Evolutionary conservation across 495 filamentous ascomycete species (phyloP), one percentile per base, ranked within the genome.

Genomic region (Alectoria sarmentosa): DNA sequence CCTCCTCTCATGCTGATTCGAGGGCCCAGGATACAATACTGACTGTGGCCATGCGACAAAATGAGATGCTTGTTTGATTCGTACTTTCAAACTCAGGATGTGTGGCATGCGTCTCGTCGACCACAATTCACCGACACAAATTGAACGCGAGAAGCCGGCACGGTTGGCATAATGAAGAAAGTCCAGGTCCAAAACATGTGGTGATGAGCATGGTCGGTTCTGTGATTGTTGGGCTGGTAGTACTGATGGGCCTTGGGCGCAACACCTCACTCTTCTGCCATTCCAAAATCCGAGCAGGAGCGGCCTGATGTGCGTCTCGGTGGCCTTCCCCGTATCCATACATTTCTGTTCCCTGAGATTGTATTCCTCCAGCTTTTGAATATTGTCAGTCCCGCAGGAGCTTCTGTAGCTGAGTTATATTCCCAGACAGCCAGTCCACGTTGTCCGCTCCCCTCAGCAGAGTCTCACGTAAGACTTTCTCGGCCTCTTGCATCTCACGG

Each of bases 381-480:
- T 7, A 10, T 0, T 15, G 2, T 55, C 52, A 55, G 8, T 55
- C 52, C 30, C 28, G 52, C 17, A 55, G 15, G 15, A 55, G 52
- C 30, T 55, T 55, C 52, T 55, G 52, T 21, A 55, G 30, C 30
- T 55, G 52, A 34, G 52, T 55, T 6, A 30, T 55, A 13, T 55
- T 55, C 26, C 52, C 30, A 55, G 30, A 55, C 15, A 55, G 30
- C 52, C 52, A 55, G 26, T 42, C 48, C 44, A 37, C 39, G 30
- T 23, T 42, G 55, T 63, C 49, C n/a, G 61, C 61, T 39, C 34
- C 44, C 61, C 39, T 63, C 48, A 63, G 32, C 9, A 63, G 46
- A 26, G 34, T 28, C n/a, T 63, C 37, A 37, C 49, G 37, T 38
- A 63, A 23, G n/a, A 39, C 48, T 5, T 63, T 63, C 34, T 56